Evolutionary conservation across 805 yeast genomes (phyloP).

Genomic region (Nakazawaea sp.): DNA sequence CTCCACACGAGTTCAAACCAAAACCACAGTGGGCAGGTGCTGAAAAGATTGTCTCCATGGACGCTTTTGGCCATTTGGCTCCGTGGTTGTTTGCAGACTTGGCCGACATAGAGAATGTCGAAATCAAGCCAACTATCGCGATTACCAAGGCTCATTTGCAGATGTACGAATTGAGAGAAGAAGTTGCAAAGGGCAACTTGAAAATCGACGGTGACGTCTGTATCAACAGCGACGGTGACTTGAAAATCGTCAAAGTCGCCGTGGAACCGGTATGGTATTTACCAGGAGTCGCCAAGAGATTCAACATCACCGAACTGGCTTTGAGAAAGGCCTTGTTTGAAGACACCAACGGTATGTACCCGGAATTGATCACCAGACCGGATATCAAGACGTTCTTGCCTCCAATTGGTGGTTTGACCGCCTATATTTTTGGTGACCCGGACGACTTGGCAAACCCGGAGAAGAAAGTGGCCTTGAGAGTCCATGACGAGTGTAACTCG

Average conservation of each 20-base stretch:
- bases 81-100: slow-evolving; percentile 49
- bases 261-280: slow-evolving; percentile 68
- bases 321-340: slow-evolving; percentile 56
- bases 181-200: slow-evolving; percentile 44
- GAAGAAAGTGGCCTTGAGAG: slow-evolving; percentile 47
- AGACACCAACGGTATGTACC: slow-evolving; percentile 68
- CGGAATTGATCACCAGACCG: slow-evolving; percentile 61
- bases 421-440: slow-evolving; percentile 60
- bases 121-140: slow-evolving; percentile 58
- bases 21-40: slow-evolving; percentile 49
- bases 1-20: slow-evolving; percentile 48
- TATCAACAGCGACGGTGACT: slow-evolving; percentile 51
- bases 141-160: slow-evolving; percentile 63
- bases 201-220: slow-evolving; percentile 56
- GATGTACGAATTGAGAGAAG: slow-evolving; percentile 49
- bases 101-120: slow-evolving; percentile 39
- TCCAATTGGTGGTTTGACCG: slow-evolving; percentile 65
- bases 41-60: slow-evolving; percentile 57
- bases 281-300: slow-evolving; percentile 62
- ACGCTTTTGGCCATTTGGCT: slow-evolving; percentile 61
- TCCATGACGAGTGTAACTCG: slow-evolving; percentile 68
- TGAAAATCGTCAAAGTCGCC: slow-evolving; percentile 57
- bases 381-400: slow-evolving; percentile 61
- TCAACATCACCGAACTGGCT: slow-evolving; percentile 47
- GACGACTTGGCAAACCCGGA: slow-evolving; percentile 43